phyloP scores from a whole-genome alignment of 2,329 filamentous ascomycete genomes.

The Epichloe elymi region DNA sequence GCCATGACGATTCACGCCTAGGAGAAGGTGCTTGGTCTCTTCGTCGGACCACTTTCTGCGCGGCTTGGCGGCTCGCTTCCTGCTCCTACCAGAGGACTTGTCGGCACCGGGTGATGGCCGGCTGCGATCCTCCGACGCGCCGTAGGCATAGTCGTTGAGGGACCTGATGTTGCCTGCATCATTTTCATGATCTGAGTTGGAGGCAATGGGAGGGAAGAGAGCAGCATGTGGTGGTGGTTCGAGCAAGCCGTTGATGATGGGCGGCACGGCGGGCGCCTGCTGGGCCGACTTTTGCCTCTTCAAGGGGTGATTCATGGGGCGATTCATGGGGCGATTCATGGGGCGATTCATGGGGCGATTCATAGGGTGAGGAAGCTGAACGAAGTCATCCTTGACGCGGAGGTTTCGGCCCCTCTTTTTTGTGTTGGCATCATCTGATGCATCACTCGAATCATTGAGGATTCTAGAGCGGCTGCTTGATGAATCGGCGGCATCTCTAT shows the following conservation, averaged over 20 bases:
- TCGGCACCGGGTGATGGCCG: constrained; percentile 18
- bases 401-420: constrained; percentile 42
- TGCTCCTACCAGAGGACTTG: constrained; percentile 25
- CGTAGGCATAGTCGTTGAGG: constrained; percentile 28
- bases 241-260: constrained; percentile 51
- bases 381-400: constrained; percentile 45
- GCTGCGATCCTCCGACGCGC: constrained; percentile 14
- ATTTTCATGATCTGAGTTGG: constrained; percentile 39
- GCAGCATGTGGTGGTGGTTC: constrained; percentile 48
- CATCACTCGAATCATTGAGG: constrained; percentile 30
- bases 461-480: constrained; percentile 28
- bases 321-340: constrained; percentile 46
- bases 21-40: constrained; percentile 48
- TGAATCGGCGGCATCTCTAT: constrained; percentile 22
- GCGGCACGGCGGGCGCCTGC: constrained; percentile 41
- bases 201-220: constrained; percentile 51
- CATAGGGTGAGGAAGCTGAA: constrained; percentile 49
- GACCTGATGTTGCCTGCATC: constrained; percentile 27
- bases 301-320: constrained; percentile 28
- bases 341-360: constrained; percentile 32
- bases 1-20: constrained; percentile 49
- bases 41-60: constrained; percentile 52
- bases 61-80: constrained; percentile 42
- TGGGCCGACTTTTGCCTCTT: constrained; percentile 51
- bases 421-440: constrained; percentile 30